Conservation (phyloP, 129 eudicot genomes). For the Pittosporum tobira region DNA sequence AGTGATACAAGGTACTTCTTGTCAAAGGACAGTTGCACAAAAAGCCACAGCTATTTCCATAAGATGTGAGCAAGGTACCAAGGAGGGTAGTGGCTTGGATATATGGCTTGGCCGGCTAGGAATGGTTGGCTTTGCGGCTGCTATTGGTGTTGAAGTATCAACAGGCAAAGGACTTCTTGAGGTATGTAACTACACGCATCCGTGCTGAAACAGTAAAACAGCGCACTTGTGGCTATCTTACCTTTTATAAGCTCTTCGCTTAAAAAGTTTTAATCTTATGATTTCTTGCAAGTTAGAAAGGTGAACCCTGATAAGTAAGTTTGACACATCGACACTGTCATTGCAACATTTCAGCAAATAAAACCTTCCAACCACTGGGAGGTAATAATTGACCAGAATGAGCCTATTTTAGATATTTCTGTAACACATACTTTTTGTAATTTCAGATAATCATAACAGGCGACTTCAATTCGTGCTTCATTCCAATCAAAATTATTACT, state of each 20-base stretch:
- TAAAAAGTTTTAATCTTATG: no score
- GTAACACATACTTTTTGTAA: no score
- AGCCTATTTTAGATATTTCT: no score
- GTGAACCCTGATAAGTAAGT: no score
- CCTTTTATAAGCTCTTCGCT: background rate
- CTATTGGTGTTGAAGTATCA: constrained; percentile 65
- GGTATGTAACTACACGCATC: constrained; percentile 28
- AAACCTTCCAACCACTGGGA: no score
- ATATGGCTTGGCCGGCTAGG: constrained; percentile 90
- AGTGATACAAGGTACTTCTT: constrained; percentile 35
- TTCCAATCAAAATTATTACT: no score
- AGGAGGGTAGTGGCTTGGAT: constrained; percentile 59
- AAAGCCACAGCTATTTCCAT: constrained; percentile 41
- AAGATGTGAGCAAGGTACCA: constrained; percentile 72
- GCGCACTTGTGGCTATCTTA: background rate
- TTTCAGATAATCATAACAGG: no score
- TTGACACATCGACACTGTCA: no score
- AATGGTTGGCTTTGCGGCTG: constrained; percentile 85
- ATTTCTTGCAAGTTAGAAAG: no score
- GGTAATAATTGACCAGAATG: no score
- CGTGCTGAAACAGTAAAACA: background rate
- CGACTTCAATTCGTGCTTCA: no score
- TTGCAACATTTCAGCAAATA: no score
- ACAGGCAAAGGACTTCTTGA: constrained; percentile 96
- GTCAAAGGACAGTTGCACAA: constrained; percentile 18